Conservation (phyloP, 768 basidiomycete genomes). For the Basidioascus undulatus region DNA sequence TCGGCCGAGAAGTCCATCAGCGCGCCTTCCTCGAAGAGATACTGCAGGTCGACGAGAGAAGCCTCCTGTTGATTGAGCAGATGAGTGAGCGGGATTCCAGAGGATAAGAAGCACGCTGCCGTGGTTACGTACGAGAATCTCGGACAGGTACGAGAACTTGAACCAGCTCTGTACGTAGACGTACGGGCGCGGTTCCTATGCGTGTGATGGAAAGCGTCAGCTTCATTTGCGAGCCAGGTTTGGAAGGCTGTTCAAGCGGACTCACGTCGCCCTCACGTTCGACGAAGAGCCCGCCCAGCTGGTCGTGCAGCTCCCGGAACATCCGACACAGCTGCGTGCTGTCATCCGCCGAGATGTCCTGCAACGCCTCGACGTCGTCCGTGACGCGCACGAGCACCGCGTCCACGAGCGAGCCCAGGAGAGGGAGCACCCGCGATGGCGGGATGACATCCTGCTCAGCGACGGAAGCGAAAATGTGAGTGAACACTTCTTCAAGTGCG, state of each 20-base stretch:
- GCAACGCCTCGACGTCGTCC: slow-evolving; percentile 43
- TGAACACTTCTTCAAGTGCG: not conserved
- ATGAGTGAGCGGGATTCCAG: not conserved
- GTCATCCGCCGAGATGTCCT: slow-evolving; percentile 71
- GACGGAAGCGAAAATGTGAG: too few species aligned
- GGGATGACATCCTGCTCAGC: slow-evolving; percentile 42
- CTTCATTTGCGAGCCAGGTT: not conserved
- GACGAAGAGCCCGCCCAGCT: slow-evolving; percentile 57
- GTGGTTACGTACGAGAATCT: slow-evolving; percentile 46
- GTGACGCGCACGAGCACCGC: slow-evolving; percentile 41
- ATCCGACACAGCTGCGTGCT: slow-evolving; percentile 62
- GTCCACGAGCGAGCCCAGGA: slow-evolving; percentile 46
- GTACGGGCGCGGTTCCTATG: slow-evolving; percentile 45
- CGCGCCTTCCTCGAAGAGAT: slow-evolving; percentile 73
- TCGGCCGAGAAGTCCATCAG: slow-evolving; percentile 70
- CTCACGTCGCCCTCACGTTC: slow-evolving; percentile 37
- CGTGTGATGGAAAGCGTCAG: slow-evolving; percentile 13
- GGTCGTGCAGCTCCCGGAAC: slow-evolving; percentile 48
- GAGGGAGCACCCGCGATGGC: slow-evolving; percentile 45
- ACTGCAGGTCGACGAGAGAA: slow-evolving; percentile 71
- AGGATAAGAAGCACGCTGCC: not conserved
- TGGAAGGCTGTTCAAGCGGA: not conserved
- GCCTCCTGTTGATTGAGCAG: slow-evolving; percentile 36
- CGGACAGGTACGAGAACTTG: slow-evolving; percentile 81
- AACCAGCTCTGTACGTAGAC: slow-evolving; percentile 81